Percentiles rank a stretch among this genome's conserved stretches.
These are phyloP conservation scores for Rhizomucor pusillus DNA, from an alignment of 371 early-diverging fungal genomes.

Conservation along the genomic window DNA sequence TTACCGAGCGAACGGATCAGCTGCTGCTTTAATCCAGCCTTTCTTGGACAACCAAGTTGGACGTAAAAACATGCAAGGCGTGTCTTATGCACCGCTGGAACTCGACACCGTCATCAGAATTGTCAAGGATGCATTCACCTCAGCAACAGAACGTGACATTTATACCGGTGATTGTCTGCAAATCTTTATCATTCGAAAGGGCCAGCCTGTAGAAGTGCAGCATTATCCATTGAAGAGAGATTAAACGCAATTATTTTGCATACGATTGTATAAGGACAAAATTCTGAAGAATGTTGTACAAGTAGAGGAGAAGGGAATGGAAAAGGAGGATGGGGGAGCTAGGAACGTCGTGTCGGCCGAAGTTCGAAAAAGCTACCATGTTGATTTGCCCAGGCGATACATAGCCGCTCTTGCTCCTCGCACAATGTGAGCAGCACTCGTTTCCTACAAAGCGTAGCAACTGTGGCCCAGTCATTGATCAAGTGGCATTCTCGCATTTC, in stretches of 20 bases:
- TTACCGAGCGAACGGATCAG: constrained; percentile 90
- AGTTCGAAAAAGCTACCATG: constrained; percentile 2
- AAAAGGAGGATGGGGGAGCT: background rate
- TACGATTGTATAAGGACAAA: too few relatives aligned
- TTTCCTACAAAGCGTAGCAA: constrained; percentile 31
- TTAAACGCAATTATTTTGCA: constrained; percentile 29
- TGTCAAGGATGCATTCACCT: constrained; percentile 96
- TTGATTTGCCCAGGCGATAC: constrained; percentile 29
- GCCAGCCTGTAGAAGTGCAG: constrained; percentile 74
- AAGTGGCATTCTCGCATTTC: constrained; percentile 57
- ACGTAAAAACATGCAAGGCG: constrained; percentile 62
- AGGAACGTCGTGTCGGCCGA: constrained; percentile 1
- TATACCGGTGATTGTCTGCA: constrained; percentile 99
- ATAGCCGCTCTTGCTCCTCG: constrained; percentile 36
- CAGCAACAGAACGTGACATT: constrained; percentile 99
- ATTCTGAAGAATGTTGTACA: too few relatives aligned
- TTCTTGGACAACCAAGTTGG: constrained; percentile 95
- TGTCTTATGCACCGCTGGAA: constrained; percentile 33
- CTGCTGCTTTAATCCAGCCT: constrained; percentile 93
- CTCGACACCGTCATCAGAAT: constrained; percentile 76
- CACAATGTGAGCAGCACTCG: constrained; percentile 41
- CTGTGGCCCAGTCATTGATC: constrained; percentile 44
- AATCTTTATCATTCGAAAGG: constrained; percentile 83
- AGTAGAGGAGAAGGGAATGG: background rate
- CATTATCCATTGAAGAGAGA: constrained; percentile 77